A percentile compares a stretch with the other conserved stretches of the same genome.
These are phyloP conservation scores for Salix brachista DNA, from an alignment of 345 rosid genomes.

Conservation along the genomic window DNA sequence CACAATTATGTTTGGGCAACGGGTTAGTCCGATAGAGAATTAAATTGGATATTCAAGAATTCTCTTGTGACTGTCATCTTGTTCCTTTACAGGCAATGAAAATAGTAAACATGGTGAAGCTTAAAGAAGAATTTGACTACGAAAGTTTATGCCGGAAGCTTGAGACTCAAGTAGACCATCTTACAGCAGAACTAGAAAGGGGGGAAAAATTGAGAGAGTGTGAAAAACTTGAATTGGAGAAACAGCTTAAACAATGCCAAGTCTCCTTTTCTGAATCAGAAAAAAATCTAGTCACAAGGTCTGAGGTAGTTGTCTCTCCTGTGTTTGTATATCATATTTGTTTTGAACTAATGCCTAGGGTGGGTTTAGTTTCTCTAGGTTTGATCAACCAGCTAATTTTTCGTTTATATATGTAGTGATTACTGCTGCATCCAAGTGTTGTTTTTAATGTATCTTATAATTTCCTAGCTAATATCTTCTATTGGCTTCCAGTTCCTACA, in stretches of 20 bases:
- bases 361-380: not conserved
- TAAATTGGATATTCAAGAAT: not conserved
- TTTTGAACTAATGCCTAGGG: not conserved
- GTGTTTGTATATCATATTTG: constrained; percentile 16
- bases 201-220: constrained; percentile 56
- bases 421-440: constrained; percentile 5
- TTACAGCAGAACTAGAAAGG: constrained; percentile 85
- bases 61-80: not conserved
- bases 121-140: constrained; percentile 90
- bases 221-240: constrained; percentile 53
- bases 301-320: constrained; percentile 62
- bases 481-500: constrained; percentile 52
- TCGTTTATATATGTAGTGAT: not conserved
- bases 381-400: not conserved
- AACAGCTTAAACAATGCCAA: constrained; percentile 49
- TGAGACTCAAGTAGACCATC: constrained; percentile 72
- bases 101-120: constrained; percentile 83
- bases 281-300: constrained; percentile 51
- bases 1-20: constrained; percentile 89
- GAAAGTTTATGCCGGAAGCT: constrained; percentile 88
- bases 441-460: not conserved
- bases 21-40: constrained; percentile 50
- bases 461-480: constrained; percentile 1
- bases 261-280: constrained; percentile 46
- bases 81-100: constrained; percentile 76